Evolutionary conservation across 1,284 basidiomycete genomes (phyloP).

Genomic region (Vanrija sp.): DNA sequence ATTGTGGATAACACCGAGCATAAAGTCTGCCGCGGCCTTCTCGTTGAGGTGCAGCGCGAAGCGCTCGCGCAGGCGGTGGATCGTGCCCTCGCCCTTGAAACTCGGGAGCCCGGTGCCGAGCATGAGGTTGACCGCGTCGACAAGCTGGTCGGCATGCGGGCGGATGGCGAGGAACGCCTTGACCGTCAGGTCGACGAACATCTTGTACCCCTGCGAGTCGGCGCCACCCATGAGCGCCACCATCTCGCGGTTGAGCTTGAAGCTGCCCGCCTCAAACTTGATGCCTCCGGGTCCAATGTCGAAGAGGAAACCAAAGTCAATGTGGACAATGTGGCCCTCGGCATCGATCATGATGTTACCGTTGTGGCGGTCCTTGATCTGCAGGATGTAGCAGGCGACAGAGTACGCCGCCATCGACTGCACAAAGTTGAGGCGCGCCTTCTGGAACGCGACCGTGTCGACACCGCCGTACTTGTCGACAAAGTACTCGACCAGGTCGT

Average conservation of each 20-base stretch:
- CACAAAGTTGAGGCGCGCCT: slow-evolving; percentile 91
- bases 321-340: slow-evolving; percentile 88
- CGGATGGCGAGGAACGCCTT: slow-evolving; percentile 95
- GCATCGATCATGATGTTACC: slow-evolving; percentile 99
- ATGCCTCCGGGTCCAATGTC: slow-evolving; percentile 78
- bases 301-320: slow-evolving; percentile 97
- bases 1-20: slow-evolving; percentile 82
- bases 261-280: slow-evolving; percentile 94
- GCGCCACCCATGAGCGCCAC: slow-evolving; percentile 94
- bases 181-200: slow-evolving; percentile 89
- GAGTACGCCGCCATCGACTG: slow-evolving; percentile 99
- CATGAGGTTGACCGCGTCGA: slow-evolving; percentile 88
- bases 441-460: slow-evolving; percentile 86
- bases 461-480: slow-evolving; percentile 87
- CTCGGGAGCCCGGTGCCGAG: slow-evolving; percentile 88
- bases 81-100: slow-evolving; percentile 93
- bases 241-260: slow-evolving; percentile 99
- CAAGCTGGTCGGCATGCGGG: slow-evolving; percentile 82
- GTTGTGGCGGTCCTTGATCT: slow-evolving; percentile 97
- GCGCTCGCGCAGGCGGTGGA: slow-evolving; percentile 77
- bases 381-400: slow-evolving; percentile 94
- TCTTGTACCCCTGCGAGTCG: slow-evolving; percentile 84
- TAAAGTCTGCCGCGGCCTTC: slow-evolving; percentile 85
- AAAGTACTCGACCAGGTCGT: slow-evolving; percentile 92
- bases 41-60: slow-evolving; percentile 82